A percentile compares a stretch with the other conserved stretches of the same genome.
These are phyloP conservation scores for Dipodascus geniculatus DNA, from an alignment of 805 yeast species.

Conservation along the genomic window DNA sequence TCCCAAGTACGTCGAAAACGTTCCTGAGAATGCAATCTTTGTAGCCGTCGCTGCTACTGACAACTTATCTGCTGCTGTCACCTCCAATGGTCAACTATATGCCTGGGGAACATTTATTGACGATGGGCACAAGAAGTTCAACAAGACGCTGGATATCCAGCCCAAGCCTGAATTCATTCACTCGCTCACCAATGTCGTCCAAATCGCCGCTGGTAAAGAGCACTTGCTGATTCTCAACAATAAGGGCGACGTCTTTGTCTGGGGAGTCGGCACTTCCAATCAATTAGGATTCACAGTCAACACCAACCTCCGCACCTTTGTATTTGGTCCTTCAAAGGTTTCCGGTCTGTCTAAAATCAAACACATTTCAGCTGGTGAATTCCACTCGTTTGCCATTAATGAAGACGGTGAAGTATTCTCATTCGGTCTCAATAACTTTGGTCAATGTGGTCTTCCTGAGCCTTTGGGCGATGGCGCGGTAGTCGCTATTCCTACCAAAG, in stretches of 20 bases:
- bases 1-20: conserved; percentile 65
- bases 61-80: conserved; percentile 71
- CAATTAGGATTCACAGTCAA: conserved; percentile 78
- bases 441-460: conserved; percentile 82
- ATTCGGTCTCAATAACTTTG: conserved; percentile 96
- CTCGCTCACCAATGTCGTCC: conserved; percentile 57
- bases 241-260: conserved; percentile 80
- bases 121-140: conserved; percentile 84
- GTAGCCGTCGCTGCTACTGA: conserved; percentile 88
- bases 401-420: conserved; percentile 56
- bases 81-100: conserved; percentile 75
- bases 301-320: conserved; percentile 20
- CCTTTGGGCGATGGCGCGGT: conserved; percentile 59
- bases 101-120: conserved; percentile 93
- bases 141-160: conserved; percentile 53
- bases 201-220: conserved; percentile 86
- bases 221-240: conserved; percentile 76
- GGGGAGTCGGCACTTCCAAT: conserved; percentile 95
- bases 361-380: conserved; percentile 85
- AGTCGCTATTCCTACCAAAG: conserved; percentile 63
- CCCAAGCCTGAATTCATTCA: conserved; percentile 51
- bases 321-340: conserved; percentile 59
- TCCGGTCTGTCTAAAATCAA: conserved; percentile 56
- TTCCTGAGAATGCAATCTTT: conserved; percentile 40
- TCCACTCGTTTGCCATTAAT: conserved; percentile 88